These are phyloP conservation scores for Nyssa sinensis DNA, from an alignment of 148 eudicot species.

Conservation along the genomic window DNA sequence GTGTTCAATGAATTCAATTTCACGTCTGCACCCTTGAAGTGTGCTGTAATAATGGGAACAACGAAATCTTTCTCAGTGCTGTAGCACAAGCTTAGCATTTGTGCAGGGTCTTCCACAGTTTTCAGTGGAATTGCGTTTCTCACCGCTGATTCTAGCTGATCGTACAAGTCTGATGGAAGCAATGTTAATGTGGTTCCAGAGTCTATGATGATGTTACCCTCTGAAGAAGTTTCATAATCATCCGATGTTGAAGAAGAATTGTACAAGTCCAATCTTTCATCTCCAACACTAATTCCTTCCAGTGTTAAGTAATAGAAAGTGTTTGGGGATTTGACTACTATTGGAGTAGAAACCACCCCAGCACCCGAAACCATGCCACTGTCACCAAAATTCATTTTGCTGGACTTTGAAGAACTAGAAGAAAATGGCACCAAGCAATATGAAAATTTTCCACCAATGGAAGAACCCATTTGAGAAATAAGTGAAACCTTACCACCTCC, in stretches of 20 bases:
- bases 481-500: slow-evolving; percentile 36
- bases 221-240: not conserved
- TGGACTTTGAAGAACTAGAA: slow-evolving; percentile 3
- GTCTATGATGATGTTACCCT: slow-evolving; percentile 53
- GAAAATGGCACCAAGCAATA: slow-evolving; percentile 50
- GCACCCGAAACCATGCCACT: slow-evolving; percentile 27
- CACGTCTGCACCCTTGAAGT: slow-evolving; percentile 27
- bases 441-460: slow-evolving; percentile 40
- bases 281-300: slow-evolving; percentile 36
- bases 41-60: slow-evolving; percentile 17
- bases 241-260: not conserved
- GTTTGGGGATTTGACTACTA: slow-evolving; percentile 11
- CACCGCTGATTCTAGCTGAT: slow-evolving; percentile 15
- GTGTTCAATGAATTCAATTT: slow-evolving; percentile 13
- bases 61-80: not conserved
- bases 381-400: slow-evolving; percentile 39
- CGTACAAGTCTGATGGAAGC: slow-evolving; percentile 26
- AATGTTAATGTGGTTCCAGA: slow-evolving; percentile 53
- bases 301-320: slow-evolving; percentile 34
- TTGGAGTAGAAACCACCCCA: slow-evolving; percentile 39
- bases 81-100: slow-evolving; percentile 29
- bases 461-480: slow-evolving; percentile 37
- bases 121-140: slow-evolving; percentile 17
- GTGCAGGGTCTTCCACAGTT: slow-evolving; percentile 24
- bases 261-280: not conserved